Evolutionary conservation across 2,329 filamentous ascomycete species (phyloP).

Genomic region (Grosmannia serpens): DNA sequence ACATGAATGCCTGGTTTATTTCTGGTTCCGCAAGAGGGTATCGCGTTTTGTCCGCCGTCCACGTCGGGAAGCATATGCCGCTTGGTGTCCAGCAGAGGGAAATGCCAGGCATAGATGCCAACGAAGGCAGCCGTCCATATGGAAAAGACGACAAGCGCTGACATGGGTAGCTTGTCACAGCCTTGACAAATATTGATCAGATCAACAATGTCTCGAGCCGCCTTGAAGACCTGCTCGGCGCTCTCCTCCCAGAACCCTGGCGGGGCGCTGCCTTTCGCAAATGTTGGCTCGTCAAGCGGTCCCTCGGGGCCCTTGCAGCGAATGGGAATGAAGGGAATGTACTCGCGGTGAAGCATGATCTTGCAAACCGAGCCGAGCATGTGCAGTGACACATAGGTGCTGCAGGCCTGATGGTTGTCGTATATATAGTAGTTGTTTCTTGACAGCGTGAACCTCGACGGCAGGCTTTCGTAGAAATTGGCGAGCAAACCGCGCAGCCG

Average conservation of each 20-base stretch:
- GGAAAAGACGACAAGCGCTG: slow-evolving; percentile 55
- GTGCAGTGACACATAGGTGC: slow-evolving; percentile 55
- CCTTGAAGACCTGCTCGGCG: slow-evolving; percentile 50
- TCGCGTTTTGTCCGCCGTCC: neutral
- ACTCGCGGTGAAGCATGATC: slow-evolving; percentile 59
- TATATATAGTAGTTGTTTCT: slow-evolving; percentile 53
- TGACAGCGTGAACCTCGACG: slow-evolving; percentile 44
- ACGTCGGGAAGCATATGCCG: slow-evolving; percentile 34
- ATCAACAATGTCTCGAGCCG: slow-evolving; percentile 52
- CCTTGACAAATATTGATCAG: slow-evolving; percentile 49
- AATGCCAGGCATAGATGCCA: slow-evolving; percentile 54
- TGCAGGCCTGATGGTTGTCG: slow-evolving; percentile 50
- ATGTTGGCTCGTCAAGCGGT: slow-evolving; percentile 47
- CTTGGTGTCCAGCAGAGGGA: slow-evolving; percentile 55
- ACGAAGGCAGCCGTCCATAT: slow-evolving; percentile 56
- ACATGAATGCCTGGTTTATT: slow-evolving; percentile 16
- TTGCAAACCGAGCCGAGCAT: slow-evolving; percentile 53
- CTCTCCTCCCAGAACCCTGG: slow-evolving; percentile 50
- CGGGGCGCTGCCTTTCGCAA: slow-evolving; percentile 36
- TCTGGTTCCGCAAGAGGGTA: neutral
- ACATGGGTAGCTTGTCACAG: slow-evolving; percentile 50
- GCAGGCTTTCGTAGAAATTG: slow-evolving; percentile 41
- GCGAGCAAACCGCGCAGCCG: slow-evolving; percentile 39
- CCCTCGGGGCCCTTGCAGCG: slow-evolving; percentile 35
- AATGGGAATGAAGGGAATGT: slow-evolving; percentile 55